Evolutionary conservation across 2,329 filamentous ascomycete species (phyloP), one percentile per base, ranked within the genome.

Genomic region (Pezicula rhizophila): DNA sequence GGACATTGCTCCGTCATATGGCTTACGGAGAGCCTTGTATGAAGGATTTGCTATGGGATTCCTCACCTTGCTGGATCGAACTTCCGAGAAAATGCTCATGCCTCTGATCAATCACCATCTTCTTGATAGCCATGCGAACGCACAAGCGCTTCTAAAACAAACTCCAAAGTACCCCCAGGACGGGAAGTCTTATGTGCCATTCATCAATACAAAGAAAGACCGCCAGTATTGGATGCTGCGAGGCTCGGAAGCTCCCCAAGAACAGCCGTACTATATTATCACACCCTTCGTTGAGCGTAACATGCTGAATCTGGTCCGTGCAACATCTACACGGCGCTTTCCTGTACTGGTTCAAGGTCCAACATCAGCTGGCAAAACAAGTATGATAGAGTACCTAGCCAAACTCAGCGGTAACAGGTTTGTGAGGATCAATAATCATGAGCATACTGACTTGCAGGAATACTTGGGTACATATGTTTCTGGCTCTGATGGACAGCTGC

Each of bases 11-110:
- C 82, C 89, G 0, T 78, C 86, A 4, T 96, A 96, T 67, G 90
- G 88, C 11, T 72, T 97, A 38, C 82, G 93, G 20, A 76, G 95
- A 61, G 88, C 92, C 10, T 72, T 97, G 1, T 96, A 87, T 54
- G 93, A 99, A 72, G 95, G 93, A 0, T 97, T 97, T 64, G 90
- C 89, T 14, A 99, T 99, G 95, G 93, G 91, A 44, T 99, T 99
- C 62, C 72, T 96, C 49, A 99, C 95, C 0, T 79, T 96, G 5
- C 75, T 99, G 11, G 85, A 92, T 60, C 79, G 82, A 59, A 80
- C 85, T 26, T 97, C 93, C 0, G 90, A 96, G 65, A 78, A 80
- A 51, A 72, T 90, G 44, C 77, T 97, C 4, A 73, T 86, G 42
- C 89, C 91, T 1, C 70, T 95, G 23, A 89, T 99, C 46, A 80